Base-by-base conservation (phyloP, 2,329 filamentous ascomycete genomes). In the Cylindrodendrum hubeiense region DNA sequence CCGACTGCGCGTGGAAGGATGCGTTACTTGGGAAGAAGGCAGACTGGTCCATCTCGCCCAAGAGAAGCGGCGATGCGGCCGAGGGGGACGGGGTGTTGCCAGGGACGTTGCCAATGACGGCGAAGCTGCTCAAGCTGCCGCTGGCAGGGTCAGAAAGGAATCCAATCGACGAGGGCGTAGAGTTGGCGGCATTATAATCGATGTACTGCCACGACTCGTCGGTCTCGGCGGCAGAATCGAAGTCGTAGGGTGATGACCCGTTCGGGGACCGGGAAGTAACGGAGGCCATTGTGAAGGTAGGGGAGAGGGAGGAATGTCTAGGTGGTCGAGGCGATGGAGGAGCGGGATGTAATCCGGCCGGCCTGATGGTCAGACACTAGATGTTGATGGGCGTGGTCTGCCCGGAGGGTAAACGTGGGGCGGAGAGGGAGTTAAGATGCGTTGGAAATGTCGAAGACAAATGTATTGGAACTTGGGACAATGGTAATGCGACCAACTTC, bases 71-170 rank as follows among this genome's bases (percentile, higher is more conserved):
- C 22, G 84, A 86, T 41, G 82, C 70, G 43, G 73, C 76, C 28
- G 72, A 71, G 44, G 75, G 75, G 17, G 76, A 79, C 33, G 70
- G 70, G 37, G 69, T 74, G 26, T 73, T 75, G 17, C 69, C 67
- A 33, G 61, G 43, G 3, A 74, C 70, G 66, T 81, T 80, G 30
- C 81, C 79, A 50, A 87, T 75, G 46, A 87, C 75, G 13, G 79
- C 80, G 76, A 83, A 88, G 22, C 86, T 85, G 39, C 80, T 82
- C 69, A 88, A 74, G 64, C 86, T 87, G 15, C 82, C 81, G 69
- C 81, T 85, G 12, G 81, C 82, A 5, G 86, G 86, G 66, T 86
- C 87, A 26, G 83, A 81, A 19, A 85, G 76, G 65, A 86, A 84
- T 19, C 79, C 82, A 10, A 82, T 76, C 0, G 82, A 83, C 0